Evolutionary conservation across 2,329 filamentous ascomycete genomes (phyloP).

Genomic region (Aspergillus unguis): DNA sequence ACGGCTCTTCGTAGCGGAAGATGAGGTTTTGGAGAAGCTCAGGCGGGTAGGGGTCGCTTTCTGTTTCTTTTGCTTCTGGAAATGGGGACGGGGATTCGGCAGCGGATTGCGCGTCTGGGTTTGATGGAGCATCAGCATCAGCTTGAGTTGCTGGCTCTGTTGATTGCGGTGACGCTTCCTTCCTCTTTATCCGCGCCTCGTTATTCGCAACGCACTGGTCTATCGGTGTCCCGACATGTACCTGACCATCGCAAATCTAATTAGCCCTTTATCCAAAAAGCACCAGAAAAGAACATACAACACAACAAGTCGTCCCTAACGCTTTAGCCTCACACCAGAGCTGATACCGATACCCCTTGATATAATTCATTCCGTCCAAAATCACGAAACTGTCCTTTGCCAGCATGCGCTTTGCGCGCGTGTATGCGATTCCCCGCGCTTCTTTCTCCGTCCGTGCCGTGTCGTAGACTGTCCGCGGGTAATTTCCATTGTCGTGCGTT

Average conservation of each 20-base stretch:
- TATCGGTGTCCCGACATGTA: slow-evolving; percentile 57
- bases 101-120: neutral
- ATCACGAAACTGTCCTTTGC: slow-evolving; percentile 59
- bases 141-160: neutral
- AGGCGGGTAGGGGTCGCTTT: slow-evolving; percentile 47
- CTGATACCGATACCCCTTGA: slow-evolving; percentile 66
- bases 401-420: slow-evolving; percentile 58
- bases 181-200: slow-evolving; percentile 32
- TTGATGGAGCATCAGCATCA: too few species aligned
- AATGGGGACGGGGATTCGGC: neutral
- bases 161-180: slow-evolving; percentile 3
- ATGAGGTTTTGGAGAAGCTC: slow-evolving; percentile 62
- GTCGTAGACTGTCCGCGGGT: slow-evolving; percentile 54
- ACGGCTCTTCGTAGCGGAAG: slow-evolving; percentile 66
- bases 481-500: slow-evolving; percentile 37
- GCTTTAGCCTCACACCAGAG: slow-evolving; percentile 66
- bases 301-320: slow-evolving; percentile 58
- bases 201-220: slow-evolving; percentile 57
- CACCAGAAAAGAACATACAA: slow-evolving; percentile 44
- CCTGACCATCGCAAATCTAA: slow-evolving; percentile 32
- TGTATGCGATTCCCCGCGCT: slow-evolving; percentile 59
- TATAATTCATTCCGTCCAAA: slow-evolving; percentile 64
- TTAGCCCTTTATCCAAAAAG: neutral
- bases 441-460: slow-evolving; percentile 60
- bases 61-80: slow-evolving; percentile 11